Percentiles rank a stretch among this genome's conserved stretches.
Evolutionary conservation across 441 rosid species (phyloP).

Genomic region (Erodium trifolium): DNA sequence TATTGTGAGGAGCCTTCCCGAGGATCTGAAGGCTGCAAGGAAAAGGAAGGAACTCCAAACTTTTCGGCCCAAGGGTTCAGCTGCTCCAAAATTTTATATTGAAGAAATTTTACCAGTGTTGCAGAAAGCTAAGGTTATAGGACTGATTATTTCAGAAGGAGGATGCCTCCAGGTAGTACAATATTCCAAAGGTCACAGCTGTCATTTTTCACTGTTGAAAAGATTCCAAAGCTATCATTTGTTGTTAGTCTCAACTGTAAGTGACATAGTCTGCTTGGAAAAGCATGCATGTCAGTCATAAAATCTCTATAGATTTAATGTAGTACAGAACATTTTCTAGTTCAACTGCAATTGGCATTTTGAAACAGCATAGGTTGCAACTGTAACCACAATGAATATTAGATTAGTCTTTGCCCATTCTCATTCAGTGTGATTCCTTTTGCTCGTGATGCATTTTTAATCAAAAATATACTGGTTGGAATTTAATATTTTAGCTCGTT

Average conservation of each 20-base stretch:
- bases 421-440: background rate
- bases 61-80: conserved; percentile 67
- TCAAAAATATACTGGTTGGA: background rate
- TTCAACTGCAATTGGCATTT: background rate
- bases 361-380: conserved; percentile 1
- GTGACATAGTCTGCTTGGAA: conserved; percentile 14
- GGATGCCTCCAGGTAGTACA: conserved; percentile 82
- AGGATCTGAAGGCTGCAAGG: conserved; percentile 68
- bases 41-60: conserved; percentile 62
- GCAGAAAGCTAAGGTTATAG: conserved; percentile 64
- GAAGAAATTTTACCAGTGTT: conserved; percentile 70
- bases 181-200: conserved; percentile 8
- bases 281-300: conserved; percentile 2
- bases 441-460: background rate
- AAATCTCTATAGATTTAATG: background rate
- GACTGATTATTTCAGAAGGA: conserved; percentile 67
- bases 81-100: conserved; percentile 71
- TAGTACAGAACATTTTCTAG: conserved; percentile 1
- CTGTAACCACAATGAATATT: background rate
- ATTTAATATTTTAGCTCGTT: background rate
- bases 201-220: background rate
- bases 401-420: background rate
- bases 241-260: background rate
- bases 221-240: conserved; percentile 6
- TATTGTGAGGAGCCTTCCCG: conserved; percentile 67